Evolutionary conservation across 2,329 filamentous ascomycete species (phyloP).

Genomic region (Aplosporella prunicola): DNA sequence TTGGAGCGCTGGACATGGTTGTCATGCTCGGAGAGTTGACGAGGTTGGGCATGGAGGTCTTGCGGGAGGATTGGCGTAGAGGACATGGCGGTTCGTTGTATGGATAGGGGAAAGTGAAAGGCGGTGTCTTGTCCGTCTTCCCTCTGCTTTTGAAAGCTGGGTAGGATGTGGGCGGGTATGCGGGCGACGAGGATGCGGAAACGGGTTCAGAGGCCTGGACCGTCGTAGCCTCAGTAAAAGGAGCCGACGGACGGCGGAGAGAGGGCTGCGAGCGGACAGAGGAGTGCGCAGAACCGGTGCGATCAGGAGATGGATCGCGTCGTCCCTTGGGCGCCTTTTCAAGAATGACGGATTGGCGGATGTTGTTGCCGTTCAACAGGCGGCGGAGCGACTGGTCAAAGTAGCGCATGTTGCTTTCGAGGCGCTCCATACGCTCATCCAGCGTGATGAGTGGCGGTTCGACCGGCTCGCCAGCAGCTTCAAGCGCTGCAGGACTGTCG

Average conservation of each 20-base stretch:
- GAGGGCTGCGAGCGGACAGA: slow-evolving; percentile 16
- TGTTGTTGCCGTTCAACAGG: slow-evolving; percentile 24
- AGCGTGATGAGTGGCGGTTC: slow-evolving; percentile 19
- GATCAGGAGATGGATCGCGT: slow-evolving; percentile 21
- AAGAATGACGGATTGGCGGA: slow-evolving; percentile 31
- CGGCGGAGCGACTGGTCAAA: slow-evolving; percentile 25
- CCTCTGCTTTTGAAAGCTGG: not conserved
- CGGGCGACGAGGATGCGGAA: slow-evolving; percentile 1
- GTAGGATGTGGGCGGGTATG: not conserved
- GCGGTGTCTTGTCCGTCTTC: not conserved
- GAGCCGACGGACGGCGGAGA: too few relatives aligned
- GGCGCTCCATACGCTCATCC: slow-evolving; percentile 24
- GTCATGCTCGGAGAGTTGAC: slow-evolving; percentile 5
- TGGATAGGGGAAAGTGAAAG: not conserved
- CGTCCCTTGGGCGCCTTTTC: slow-evolving; percentile 27
- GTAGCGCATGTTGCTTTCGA: slow-evolving; percentile 23
- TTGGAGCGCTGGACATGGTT: slow-evolving; percentile 7
- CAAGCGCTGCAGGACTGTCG: slow-evolving; percentile 7
- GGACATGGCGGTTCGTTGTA: not conserved
- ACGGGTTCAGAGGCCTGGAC: not conserved
- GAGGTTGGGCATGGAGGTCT: slow-evolving; percentile 4
- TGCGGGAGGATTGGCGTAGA: slow-evolving; percentile 1
- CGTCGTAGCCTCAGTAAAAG: not conserved
- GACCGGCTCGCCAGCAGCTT: slow-evolving; percentile 8
- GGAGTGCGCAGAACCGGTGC: slow-evolving; percentile 14